Conservation (phyloP, 495 filamentous ascomycete species). For the Letharia lupina region DNA sequence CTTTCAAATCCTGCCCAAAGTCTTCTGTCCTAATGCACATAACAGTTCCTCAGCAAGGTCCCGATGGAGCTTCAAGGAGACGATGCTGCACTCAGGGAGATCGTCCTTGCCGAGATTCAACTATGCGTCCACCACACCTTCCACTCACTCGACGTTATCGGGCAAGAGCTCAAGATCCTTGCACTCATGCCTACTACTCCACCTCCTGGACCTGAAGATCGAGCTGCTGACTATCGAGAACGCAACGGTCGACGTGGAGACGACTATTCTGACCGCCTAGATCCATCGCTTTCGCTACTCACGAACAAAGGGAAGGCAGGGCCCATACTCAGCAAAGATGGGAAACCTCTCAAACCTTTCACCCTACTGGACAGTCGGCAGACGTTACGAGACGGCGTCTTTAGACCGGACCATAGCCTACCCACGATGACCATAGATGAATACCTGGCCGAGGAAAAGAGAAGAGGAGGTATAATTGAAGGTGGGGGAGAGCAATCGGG, state of each 20-base stretch:
- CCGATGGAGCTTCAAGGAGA: conserved; percentile 55
- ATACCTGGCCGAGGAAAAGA: conserved; percentile 85
- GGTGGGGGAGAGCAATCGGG: conserved; percentile 77
- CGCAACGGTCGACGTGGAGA: conserved; percentile 34
- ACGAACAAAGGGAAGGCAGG: conserved; percentile 49
- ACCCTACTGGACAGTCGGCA: conserved; percentile 73
- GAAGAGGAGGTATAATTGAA: conserved; percentile 81
- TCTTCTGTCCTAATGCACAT: not conserved
- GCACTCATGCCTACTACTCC: conserved; percentile 55
- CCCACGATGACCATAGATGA: conserved; percentile 98
- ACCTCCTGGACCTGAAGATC: conserved; percentile 30
- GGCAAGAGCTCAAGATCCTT: conserved; percentile 75
- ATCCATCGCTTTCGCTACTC: conserved; percentile 49
- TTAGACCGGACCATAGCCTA: conserved; percentile 81
- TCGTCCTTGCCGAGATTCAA: conserved; percentile 66
- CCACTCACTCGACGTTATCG: conserved; percentile 72
- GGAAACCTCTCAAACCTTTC: conserved; percentile 86
- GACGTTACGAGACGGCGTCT: conserved; percentile 73
- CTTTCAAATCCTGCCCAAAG: no score
- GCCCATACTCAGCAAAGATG: conserved; percentile 68
- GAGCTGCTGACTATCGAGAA: conserved; percentile 36
- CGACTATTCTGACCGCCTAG: conserved; percentile 68
- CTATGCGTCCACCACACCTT: conserved; percentile 73
- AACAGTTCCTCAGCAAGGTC: conserved; percentile 52
- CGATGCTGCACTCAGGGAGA: conserved; percentile 66